Base-by-base conservation (phyloP, 2,329 filamentous ascomycete species). In the Elsinoe perseae region DNA sequence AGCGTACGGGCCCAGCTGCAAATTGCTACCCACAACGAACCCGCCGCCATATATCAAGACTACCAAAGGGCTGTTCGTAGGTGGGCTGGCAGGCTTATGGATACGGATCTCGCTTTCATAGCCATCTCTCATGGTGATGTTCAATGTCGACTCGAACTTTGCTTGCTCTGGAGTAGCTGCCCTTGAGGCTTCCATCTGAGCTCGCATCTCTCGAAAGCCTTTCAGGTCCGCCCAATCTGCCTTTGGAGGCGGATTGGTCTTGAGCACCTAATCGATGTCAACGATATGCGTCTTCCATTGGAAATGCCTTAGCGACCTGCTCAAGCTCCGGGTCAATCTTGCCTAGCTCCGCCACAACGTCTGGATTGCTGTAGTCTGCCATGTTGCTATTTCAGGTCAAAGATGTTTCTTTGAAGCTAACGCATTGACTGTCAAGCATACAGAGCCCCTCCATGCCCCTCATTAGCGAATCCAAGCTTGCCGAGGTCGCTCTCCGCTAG, bases 111-210 rank as follows among this genome's bases (percentile, higher is more conserved):
- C 62, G 36, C 67, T 72, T 50, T 68, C 59, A n/a, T 61, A 59
- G 2, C 67, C 68, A 50, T 70, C 69, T 7, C 68, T 64, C 60
- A 68, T 63, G 12, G 61, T 58, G 27, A 72, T 69, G 54, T 58
- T 62, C 42, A 61, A 61, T 25, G 54, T 57, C 12, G 42, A 54
- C 50, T 61, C 59, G 4, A 58, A 42, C n/a, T 56, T 38, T 9
- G 56, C 56, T 20, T 57, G 57, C 4, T 42, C 52, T 42, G 55
- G 56, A 20, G 50, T 56, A 12, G 32, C 21, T n/a, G 52, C 40
- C 14, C 25, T 55, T 6, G 58, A 32, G 8, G 38, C 38, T 20
- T 57, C 59, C 56, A 57, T 44, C 14, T 50, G 21, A 1, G 46
- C 42, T n/a, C 59, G 57, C 36, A 58, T 40, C 1, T 34, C 46